Base-by-base conservation (phyloP, 768 basidiomycete species). In the Rhizopogon rudus region DNA sequence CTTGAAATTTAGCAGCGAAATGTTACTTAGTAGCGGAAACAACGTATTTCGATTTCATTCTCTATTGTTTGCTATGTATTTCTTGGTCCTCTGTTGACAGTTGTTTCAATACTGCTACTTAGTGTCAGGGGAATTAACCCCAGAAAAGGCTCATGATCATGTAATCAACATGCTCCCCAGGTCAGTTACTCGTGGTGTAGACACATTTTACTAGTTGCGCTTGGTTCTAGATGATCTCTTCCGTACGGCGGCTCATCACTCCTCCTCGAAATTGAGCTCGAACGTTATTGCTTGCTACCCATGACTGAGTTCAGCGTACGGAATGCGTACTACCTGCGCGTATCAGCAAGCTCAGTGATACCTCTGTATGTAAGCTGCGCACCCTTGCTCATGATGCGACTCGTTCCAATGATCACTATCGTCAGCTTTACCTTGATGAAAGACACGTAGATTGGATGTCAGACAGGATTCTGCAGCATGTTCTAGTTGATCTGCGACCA, bases 361-460 rank as follows among this genome's bases (percentile, higher is more conserved):
- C 93, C 93, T 3, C 69, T 93, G 55, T 93, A 92, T 73, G 88
- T 86, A 59, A 67, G 80, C 65, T 40, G 8, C 33, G 22, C 9
- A 9, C 31, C 20, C 22, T 22, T 37, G 9, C 35, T 14, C 9
- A 39, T 22, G 17, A 25, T 12, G 8, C 9, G 20, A 49, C 35
- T 4, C 39, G 14, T 37, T 37, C 48, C 40, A 57, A 63, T 54
- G 40, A 56, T 44, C 8, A 33, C 53, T 45, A 9, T 49, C 7
- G 37, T 51, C 58, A 88, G 86, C 72, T 94, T 4, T 95, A 94
- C 69, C 81, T 97, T 29, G 94, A 97, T 65, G 91, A 91, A 59
- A 80, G 83, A 10, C 94, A 97, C 73, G 70, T 90, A 14, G 78
- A 84, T 53, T 97, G 94, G 94, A 96, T 97, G 93, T 84, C 87